Base-by-base conservation (phyloP, 2,329 filamentous ascomycete genomes). In the Nigrospora oryzae region DNA sequence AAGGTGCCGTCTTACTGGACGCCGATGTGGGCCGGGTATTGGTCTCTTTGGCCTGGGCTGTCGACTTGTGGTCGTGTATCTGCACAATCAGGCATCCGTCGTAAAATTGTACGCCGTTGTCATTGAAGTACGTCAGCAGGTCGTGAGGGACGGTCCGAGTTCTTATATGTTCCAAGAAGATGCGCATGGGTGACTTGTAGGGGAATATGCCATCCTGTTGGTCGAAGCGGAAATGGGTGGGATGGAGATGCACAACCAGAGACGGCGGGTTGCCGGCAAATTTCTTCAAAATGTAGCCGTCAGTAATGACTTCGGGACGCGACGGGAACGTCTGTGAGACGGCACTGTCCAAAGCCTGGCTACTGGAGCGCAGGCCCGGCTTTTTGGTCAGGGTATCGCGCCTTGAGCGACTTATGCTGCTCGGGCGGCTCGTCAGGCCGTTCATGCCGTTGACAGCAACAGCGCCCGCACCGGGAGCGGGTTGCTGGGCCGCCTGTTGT, bases 71-170 rank as follows among this genome's bases (percentile, higher is more conserved):
- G 61, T 97, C 88, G 56, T 95, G 79, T n/a, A 97, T 72, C 63
- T 95, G 84, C 33, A 98, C 89, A 53, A 98, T 97, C 46, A 98
- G 75, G 59, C 91, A 95, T 31, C 86, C 89, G 63, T 97, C 90
- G 61, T 97, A 98, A 60, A 95, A 97, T 11, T 76, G 74, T 13
- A 95, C 84, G 16, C 81, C 80, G 15, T 74, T 73, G 40, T 80
- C 74, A 28, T 82, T 74, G 44, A 98, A 79, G 53, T 91, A 84
- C 40, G 85, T 81, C 11, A 97, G 69, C 60, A 97, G 80, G 54
- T 96, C 89, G 63, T 96, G 89, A 1, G 93, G 93, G 33, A 98
- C 73, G 0, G 88, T 95, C 46, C 84, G 79, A 36, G 70, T 71
- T 52, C 77, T 77, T 38, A 97, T 64, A 62, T 95, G 89, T 53